Base-by-base conservation (phyloP, 225 moss, liverwort and hornwort species). In the Sphagnum contortum region DNA sequence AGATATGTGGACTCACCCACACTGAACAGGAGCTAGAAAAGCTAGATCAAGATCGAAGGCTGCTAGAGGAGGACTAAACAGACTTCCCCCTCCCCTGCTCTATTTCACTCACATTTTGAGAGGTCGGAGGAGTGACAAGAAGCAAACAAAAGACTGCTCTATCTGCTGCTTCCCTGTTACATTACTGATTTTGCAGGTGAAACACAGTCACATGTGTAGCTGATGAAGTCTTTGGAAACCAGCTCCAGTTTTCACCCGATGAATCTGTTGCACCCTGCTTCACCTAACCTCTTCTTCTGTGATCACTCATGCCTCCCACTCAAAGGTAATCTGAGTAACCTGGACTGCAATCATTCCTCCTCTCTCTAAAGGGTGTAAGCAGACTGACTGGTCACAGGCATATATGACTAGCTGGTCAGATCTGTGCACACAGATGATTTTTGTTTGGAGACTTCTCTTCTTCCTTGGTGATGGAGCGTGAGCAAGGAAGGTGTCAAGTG, bases 21-120 rank as follows among this genome's bases (percentile, higher is more conserved):
- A 69, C 89, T 50, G 94, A 95, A 66, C 87, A 88, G 54, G 82
- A 80, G 14, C 69, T 95, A 45, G 82, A 77, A 70, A 91, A 83
- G 64, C 58, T 89, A 63, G 89, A 95, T 44, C 79, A 86, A 69
- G 89, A 84, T 60, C 79, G 79, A 50, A 68, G 79, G 60, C 91
- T 84, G 67, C 50, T 91, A 48, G 90, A 88, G 68, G 89, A 83
- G 63, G 77, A 80, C 5, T 66, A 73, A 48, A 69, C 49, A 14
- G 73, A 64, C 50, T 81, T 71, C 12, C 73, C 75, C 65, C 2
- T n/a, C 64, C 49, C 75, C 71, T 9, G 48, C 78, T 47, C 78
- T 66, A 52, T 44, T 61, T 8, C 78, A 81, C 48, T 75, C 83
- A 63, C 91, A 94, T 48, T 87, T 88, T 63, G 91, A 88, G 78